Percentiles rank a stretch among this genome's conserved stretches.
Evolutionary conservation across 75 land plant species (phyloP).

Genomic region (Sequoiadendron giganteum): DNA sequence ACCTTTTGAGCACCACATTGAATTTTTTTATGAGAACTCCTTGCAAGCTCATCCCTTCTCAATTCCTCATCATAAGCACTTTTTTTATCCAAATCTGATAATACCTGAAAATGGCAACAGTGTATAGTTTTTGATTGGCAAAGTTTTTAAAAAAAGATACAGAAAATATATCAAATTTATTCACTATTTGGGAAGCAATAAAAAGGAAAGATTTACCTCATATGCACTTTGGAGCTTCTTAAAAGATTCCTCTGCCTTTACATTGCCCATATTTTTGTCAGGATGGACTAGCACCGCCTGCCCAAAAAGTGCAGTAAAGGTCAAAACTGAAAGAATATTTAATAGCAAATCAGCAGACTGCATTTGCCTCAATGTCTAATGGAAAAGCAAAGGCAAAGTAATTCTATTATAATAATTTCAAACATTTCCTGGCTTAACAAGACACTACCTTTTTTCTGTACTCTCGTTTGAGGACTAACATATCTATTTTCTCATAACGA

Average conservation of each 20-base stretch:
- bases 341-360: not conserved
- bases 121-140: not conserved
- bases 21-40: slow-evolving; percentile 26
- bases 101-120: slow-evolving; percentile 44
- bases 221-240: slow-evolving; percentile 96
- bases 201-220: slow-evolving; percentile 51
- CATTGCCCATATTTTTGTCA: slow-evolving; percentile 95
- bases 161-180: not conserved
- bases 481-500: slow-evolving; percentile 65
- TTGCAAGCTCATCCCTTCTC: slow-evolving; percentile 58
- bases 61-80: slow-evolving; percentile 88
- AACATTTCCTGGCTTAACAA: not conserved
- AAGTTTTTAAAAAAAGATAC: not conserved
- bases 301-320: not conserved
- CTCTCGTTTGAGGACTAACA: slow-evolving; percentile 59
- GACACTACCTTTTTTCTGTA: slow-evolving; percentile 78
- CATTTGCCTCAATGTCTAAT: not conserved
- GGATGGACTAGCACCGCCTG: slow-evolving; percentile 98
- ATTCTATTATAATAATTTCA: not conserved
- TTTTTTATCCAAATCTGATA: slow-evolving; percentile 81
- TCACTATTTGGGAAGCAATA: not conserved
- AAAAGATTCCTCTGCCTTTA: slow-evolving; percentile 91
- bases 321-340: not conserved
- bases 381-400: not conserved
- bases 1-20: slow-evolving; percentile 41